Evolutionary conservation across 306 rosid species (phyloP).

Genomic region (Citrullus mucosospermus): DNA sequence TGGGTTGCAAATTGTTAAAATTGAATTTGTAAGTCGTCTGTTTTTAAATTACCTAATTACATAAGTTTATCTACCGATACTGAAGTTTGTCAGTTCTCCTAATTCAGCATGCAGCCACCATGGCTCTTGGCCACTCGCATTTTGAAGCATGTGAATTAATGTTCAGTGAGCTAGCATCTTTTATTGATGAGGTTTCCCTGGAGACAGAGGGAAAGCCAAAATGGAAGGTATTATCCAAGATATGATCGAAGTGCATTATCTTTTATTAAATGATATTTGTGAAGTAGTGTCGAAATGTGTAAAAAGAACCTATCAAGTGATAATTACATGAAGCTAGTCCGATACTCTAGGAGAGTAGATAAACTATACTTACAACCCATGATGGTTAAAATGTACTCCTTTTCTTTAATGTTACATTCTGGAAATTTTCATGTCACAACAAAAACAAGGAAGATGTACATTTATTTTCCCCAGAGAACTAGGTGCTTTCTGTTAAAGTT

Average conservation of each 20-base stretch:
- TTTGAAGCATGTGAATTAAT: conserved; percentile 83
- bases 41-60: not conserved
- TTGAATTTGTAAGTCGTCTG: not conserved
- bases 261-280: not conserved
- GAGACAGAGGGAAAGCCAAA: conserved; percentile 93
- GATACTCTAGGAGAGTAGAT: too few relatives aligned
- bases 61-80: conserved; percentile 10
- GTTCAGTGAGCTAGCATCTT: conserved; percentile 85
- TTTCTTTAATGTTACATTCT: not conserved
- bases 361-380: not conserved
- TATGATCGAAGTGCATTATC: conserved; percentile 6
- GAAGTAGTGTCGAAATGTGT: not conserved
- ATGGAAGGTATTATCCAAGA: conserved; percentile 67
- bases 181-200: conserved; percentile 73
- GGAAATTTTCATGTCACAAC: not conserved
- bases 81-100: conserved; percentile 9
- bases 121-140: conserved; percentile 98
- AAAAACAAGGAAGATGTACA: not conserved
- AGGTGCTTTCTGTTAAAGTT: not conserved
- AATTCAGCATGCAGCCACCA: conserved; percentile 87
- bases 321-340: too few relatives aligned
- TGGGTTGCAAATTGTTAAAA: not conserved
- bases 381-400: not conserved
- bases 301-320: too few relatives aligned
- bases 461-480: not conserved